Conservation (phyloP, 1,139 yeast species). For the Geotrichum aggregatum region DNA sequence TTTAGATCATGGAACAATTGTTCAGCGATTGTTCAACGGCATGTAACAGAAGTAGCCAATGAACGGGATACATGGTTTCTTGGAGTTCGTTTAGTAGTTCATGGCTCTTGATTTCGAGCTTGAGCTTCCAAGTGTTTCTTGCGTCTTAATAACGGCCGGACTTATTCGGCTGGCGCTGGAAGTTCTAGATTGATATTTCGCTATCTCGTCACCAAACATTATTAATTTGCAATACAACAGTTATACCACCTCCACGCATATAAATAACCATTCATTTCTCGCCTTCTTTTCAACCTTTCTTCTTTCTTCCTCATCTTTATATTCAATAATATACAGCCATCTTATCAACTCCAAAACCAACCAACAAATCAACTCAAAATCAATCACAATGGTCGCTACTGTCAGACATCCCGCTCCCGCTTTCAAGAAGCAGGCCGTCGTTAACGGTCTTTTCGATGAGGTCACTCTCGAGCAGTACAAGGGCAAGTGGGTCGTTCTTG, state of each 20-base stretch:
- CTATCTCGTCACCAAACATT: neutral
- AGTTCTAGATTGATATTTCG: constrained; percentile 1
- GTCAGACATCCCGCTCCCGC: constrained; percentile 95
- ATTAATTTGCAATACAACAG: neutral
- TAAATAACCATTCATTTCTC: constrained; percentile 7
- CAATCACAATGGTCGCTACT: constrained; percentile 66
- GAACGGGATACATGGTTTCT: no score
- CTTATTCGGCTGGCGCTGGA: neutral
- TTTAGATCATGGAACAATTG: no score
- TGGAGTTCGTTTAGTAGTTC: no score
- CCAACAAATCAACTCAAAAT: neutral
- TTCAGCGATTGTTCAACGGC: no score
- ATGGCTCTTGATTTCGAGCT: no score
- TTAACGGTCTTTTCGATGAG: constrained; percentile 93
- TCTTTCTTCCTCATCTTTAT: neutral
- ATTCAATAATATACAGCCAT: no score
- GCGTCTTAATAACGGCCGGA: no score
- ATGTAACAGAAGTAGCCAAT: no score
- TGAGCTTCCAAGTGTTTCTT: no score
- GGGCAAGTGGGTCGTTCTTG: constrained; percentile 96
- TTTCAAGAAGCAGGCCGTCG: constrained; percentile 94
- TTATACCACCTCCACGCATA: neutral
- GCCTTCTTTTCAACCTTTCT: neutral
- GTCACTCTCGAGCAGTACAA: constrained; percentile 88
- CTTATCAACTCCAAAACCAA: neutral